phyloP scores from a whole-genome alignment of 1,284 basidiomycete genomes.

The Ceratobasidium sp. region DNA sequence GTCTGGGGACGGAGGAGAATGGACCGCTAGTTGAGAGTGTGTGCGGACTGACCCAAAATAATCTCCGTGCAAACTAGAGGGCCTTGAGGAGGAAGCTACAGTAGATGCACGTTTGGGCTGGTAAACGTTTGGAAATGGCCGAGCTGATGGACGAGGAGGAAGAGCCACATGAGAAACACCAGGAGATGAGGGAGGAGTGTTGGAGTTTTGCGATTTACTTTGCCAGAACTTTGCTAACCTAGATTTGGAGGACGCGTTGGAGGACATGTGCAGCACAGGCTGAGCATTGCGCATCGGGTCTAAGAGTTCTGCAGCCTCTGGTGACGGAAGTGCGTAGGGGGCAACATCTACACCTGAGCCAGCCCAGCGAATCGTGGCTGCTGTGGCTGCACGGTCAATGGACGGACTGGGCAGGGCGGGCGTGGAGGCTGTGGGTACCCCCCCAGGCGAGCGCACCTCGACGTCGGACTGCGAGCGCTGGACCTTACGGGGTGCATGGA shows the following conservation, averaged over 20 bases:
- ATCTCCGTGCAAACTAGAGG: constrained; percentile 1
- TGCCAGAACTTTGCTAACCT: constrained; percentile 46
- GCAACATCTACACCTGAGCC: constrained; percentile 51
- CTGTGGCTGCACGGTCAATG: constrained; percentile 59
- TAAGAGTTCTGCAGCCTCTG: constrained; percentile 76
- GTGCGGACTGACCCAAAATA: constrained; percentile 21
- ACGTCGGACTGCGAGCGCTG: constrained; percentile 47
- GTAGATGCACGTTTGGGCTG: constrained; percentile 38
- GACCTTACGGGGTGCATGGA: constrained; percentile 47
- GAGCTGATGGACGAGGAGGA: not conserved
- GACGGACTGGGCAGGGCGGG: constrained; percentile 31
- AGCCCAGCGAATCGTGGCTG: constrained; percentile 85
- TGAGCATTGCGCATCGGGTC: constrained; percentile 73
- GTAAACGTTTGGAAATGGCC: constrained; percentile 31
- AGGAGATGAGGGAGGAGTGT: not conserved
- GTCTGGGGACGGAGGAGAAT: not conserved
- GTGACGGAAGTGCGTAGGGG: constrained; percentile 82
- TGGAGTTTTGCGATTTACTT: constrained; percentile 35
- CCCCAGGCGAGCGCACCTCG: constrained; percentile 45
- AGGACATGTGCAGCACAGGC: not conserved
- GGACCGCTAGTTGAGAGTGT: not conserved
- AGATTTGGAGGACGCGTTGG: constrained; percentile 22
- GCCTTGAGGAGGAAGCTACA: not conserved
- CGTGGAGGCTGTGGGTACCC: constrained; percentile 1
- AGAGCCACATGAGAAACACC: not conserved